These are phyloP conservation scores for Nitzschia palea DNA, from an alignment of 108 stramenopile genomes.

Conservation along the genomic window DNA sequence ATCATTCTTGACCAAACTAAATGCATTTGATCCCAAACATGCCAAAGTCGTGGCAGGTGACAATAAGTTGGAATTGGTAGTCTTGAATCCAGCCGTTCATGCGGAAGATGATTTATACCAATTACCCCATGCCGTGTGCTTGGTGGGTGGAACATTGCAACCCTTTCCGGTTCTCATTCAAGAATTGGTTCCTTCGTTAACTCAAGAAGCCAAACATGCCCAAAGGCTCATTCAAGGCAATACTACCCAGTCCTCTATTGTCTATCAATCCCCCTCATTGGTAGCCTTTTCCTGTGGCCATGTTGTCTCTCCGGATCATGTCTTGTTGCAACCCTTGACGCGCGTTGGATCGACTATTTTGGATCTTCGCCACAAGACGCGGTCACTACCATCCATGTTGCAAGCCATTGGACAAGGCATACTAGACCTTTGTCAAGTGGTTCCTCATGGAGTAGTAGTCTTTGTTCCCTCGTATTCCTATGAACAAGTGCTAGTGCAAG, in stretches of 20 bases:
- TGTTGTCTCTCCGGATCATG: constrained; percentile 77
- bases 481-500: constrained; percentile 75
- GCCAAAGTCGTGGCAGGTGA: constrained; percentile 77
- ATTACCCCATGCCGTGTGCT: constrained; percentile 87
- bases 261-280: constrained; percentile 19
- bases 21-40: constrained; percentile 42
- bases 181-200: constrained; percentile 71
- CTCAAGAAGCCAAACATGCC: constrained; percentile 43
- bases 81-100: constrained; percentile 85
- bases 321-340: constrained; percentile 41
- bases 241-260: neutral
- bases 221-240: constrained; percentile 29
- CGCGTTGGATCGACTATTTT: constrained; percentile 33
- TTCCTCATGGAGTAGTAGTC: constrained; percentile 92
- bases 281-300: constrained; percentile 94
- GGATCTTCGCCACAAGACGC: constrained; percentile 84
- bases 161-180: constrained; percentile 87
- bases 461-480: constrained; percentile 95
- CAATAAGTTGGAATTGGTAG: constrained; percentile 74
- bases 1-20: constrained; percentile 71
- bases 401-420: constrained; percentile 86
- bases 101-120: constrained; percentile 71
- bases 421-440: constrained; percentile 56
- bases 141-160: constrained; percentile 97
- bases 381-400: constrained; percentile 46